Conservation (phyloP, 371 early-diverging fungal species). For the Nematocida sp. region DNA sequence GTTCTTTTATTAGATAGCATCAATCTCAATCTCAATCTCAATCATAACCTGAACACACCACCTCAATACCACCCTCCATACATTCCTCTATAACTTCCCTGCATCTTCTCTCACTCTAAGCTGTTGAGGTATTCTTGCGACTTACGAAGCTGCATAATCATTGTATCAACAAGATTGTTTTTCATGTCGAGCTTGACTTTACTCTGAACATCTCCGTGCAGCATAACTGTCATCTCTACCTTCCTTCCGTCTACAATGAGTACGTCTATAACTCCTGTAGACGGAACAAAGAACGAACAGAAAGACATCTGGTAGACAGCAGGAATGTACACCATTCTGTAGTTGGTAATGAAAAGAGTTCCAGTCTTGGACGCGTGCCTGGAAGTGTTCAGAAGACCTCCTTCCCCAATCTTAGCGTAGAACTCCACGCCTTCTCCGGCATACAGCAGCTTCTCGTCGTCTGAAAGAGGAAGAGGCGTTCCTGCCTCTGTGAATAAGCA, state of each 20-base stretch:
- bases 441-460: constrained; percentile 53
- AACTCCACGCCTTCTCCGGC: constrained; percentile 18
- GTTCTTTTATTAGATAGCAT: too few species aligned
- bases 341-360: constrained; percentile 51
- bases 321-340: constrained; percentile 54
- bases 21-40: too few species aligned
- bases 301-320: constrained; percentile 6
- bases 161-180: constrained; percentile 13
- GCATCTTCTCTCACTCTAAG: too few species aligned
- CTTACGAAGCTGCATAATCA: constrained; percentile 12
- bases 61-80: too few species aligned
- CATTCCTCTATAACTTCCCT: too few species aligned
- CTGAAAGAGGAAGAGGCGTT: constrained; percentile 50
- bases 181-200: constrained; percentile 8
- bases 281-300: constrained; percentile 43
- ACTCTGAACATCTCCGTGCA: background rate
- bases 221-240: background rate
- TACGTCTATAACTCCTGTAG: constrained; percentile 4
- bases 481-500: constrained; percentile 49
- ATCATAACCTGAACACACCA: too few species aligned
- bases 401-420: constrained; percentile 48
- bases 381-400: constrained; percentile 37
- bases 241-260: background rate
- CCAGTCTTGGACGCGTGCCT: constrained; percentile 33
- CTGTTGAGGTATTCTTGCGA: too few species aligned